phyloP scores from a whole-genome alignment of 768 basidiomycete genomes.

The Mycena chlorophos region DNA sequence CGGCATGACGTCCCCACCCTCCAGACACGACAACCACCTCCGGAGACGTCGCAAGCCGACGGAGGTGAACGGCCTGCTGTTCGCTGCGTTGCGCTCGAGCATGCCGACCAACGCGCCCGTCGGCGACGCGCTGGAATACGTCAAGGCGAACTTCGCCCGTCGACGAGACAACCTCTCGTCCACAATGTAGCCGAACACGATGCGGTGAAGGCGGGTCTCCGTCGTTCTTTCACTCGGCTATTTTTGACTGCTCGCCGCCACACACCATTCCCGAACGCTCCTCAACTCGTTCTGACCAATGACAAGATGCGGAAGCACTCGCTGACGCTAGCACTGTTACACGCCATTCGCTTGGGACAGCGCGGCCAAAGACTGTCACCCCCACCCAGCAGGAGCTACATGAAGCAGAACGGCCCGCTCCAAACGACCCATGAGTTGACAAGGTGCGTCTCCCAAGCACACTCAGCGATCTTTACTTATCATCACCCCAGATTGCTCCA shows the following conservation, averaged over 20 bases:
- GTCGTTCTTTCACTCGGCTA: background rate
- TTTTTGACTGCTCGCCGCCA: conserved; percentile 48
- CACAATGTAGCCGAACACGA: conserved; percentile 58
- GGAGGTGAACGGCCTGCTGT: conserved; percentile 29
- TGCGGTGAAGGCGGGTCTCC: conserved; percentile 28
- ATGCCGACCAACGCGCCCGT: conserved; percentile 82
- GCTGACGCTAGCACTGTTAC: conserved; percentile 76
- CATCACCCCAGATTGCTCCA: conserved; percentile 36
- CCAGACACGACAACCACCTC: no score
- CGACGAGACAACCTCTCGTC: conserved; percentile 64
- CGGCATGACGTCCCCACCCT: background rate
- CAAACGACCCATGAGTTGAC: conserved; percentile 64
- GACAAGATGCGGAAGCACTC: conserved; percentile 85
- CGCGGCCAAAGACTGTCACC: conserved; percentile 61
- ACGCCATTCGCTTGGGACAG: conserved; percentile 77
- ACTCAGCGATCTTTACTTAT: conserved; percentile 24
- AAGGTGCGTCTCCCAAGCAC: conserved; percentile 33
- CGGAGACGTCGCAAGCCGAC: background rate
- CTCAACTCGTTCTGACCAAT: conserved; percentile 86
- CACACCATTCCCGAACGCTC: conserved; percentile 85
- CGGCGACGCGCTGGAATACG: conserved; percentile 67
- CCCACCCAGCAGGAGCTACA: conserved; percentile 64
- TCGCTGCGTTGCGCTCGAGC: conserved; percentile 80
- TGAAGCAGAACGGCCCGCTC: conserved; percentile 66
- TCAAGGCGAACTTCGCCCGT: conserved; percentile 60